Conservation (phyloP, 2,329 filamentous ascomycete species). For the Microcyclospora tardicrescens region DNA sequence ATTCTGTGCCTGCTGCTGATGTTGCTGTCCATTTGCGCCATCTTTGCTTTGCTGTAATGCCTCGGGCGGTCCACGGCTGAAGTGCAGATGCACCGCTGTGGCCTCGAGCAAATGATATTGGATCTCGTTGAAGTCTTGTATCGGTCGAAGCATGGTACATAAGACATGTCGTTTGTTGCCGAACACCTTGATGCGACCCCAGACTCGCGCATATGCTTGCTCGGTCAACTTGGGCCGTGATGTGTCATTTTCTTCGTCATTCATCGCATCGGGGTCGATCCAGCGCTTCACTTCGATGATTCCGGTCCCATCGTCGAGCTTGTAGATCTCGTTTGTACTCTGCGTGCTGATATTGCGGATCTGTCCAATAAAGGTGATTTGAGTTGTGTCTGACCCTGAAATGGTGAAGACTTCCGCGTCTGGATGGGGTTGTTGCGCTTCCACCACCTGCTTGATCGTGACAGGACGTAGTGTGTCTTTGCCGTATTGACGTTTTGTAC, state of each 20-base stretch:
- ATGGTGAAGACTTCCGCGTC: constrained; percentile 64
- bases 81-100: constrained; percentile 74
- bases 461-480: constrained; percentile 86
- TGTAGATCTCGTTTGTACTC: constrained; percentile 83
- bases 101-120: constrained; percentile 86
- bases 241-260: constrained; percentile 26
- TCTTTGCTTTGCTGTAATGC: constrained; percentile 28
- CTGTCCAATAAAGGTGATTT: constrained; percentile 77
- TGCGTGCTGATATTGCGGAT: constrained; percentile 77
- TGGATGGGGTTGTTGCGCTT: constrained; percentile 63
- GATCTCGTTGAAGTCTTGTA: constrained; percentile 83
- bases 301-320: constrained; percentile 88
- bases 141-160: constrained; percentile 65
- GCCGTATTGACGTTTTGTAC: constrained; percentile 41
- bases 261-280: constrained; percentile 51
- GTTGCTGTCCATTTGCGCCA: constrained; percentile 23
- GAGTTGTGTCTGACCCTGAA: constrained; percentile 59
- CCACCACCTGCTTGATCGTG: constrained; percentile 87
- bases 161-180: constrained; percentile 71
- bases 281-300: constrained; percentile 83
- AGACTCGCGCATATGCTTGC: constrained; percentile 74
- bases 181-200: constrained; percentile 72
- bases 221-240: constrained; percentile 44
- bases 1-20: constrained; percentile 8
- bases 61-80: constrained; percentile 54